These are phyloP conservation scores for Beauveria varroae DNA, from an alignment of 2,329 filamentous ascomycete species.

Conservation along the genomic window DNA sequence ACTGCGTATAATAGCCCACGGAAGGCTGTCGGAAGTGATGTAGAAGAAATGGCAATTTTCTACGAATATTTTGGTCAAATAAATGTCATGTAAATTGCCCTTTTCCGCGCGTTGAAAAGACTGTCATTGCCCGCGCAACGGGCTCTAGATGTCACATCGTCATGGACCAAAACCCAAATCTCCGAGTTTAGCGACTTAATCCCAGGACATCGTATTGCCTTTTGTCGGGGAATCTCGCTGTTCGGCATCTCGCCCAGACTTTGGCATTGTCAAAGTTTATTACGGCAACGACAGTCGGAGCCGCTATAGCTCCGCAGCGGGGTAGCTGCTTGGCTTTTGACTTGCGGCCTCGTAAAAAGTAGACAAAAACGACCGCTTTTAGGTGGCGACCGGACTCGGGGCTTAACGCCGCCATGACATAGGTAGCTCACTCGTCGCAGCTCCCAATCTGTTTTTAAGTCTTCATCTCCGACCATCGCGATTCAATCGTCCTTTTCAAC, in stretches of 20 bases:
- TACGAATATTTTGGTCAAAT: neutral
- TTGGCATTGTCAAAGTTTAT: neutral
- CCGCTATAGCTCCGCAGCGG: slow-evolving; percentile 8
- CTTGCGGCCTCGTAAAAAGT: neutral
- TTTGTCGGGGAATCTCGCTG: neutral
- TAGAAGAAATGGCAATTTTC: neutral
- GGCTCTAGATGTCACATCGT: neutral
- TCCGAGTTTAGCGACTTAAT: neutral
- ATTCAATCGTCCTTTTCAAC: neutral
- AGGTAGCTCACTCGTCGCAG: neutral
- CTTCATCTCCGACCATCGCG: neutral
- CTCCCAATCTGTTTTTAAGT: neutral
- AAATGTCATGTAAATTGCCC: neutral
- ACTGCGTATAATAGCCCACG: neutral
- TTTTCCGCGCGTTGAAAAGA: neutral
- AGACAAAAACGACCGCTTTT: neutral
- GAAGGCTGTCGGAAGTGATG: neutral
- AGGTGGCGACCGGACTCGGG: slow-evolving; percentile 5
- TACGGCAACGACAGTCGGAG: neutral
- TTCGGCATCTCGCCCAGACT: slow-evolving; percentile 4
- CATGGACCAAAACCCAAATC: neutral
- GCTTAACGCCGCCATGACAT: slow-evolving; percentile 6
- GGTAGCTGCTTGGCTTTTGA: neutral
- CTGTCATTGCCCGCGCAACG: neutral
- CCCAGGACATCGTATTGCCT: no score